Conservation (phyloP, 768 basidiomycete genomes). For the Russula lepida region DNA sequence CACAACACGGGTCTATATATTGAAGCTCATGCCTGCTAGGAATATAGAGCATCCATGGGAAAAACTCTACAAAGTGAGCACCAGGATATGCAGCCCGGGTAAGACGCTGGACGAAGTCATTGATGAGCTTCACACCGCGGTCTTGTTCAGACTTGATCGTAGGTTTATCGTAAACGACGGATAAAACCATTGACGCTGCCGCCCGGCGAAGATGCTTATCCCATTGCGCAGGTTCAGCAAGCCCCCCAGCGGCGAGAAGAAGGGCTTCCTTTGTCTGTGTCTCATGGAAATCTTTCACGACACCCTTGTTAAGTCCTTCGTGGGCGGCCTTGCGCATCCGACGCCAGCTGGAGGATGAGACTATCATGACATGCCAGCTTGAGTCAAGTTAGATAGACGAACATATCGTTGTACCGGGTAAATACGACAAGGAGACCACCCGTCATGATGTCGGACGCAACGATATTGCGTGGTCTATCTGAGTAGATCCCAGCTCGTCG, state of each 20-base stretch:
- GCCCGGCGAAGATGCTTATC: conserved; percentile 27
- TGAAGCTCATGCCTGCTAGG: conserved; percentile 10
- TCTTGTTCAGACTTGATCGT: conserved; percentile 19
- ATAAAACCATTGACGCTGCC: conserved; percentile 26
- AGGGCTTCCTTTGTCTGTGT: conserved; percentile 28
- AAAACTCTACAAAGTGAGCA: conserved; percentile 23
- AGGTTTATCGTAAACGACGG: conserved; percentile 24
- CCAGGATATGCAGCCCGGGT: conserved; percentile 32
- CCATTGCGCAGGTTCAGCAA: conserved; percentile 27
- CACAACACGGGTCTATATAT: background rate
- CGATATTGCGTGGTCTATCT: conserved; percentile 20
- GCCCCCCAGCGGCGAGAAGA: conserved; percentile 26
- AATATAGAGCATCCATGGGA: conserved; percentile 18
- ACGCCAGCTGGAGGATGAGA: conserved; percentile 27
- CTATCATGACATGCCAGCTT: background rate
- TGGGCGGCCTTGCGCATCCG: conserved; percentile 30
- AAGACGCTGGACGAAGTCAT: conserved; percentile 25
- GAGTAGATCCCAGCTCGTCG: conserved; percentile 27
- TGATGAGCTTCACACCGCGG: conserved; percentile 21
- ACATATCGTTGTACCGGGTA: conserved; percentile 15
- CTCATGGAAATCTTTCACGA: conserved; percentile 22
- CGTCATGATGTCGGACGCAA: conserved; percentile 19
- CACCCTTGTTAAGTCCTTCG: conserved; percentile 28
- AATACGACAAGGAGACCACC: conserved; percentile 19
- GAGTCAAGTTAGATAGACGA: background rate